These are phyloP conservation scores for Mycena vitilis DNA, from an alignment of 768 basidiomycete genomes.

Conservation along the genomic window DNA sequence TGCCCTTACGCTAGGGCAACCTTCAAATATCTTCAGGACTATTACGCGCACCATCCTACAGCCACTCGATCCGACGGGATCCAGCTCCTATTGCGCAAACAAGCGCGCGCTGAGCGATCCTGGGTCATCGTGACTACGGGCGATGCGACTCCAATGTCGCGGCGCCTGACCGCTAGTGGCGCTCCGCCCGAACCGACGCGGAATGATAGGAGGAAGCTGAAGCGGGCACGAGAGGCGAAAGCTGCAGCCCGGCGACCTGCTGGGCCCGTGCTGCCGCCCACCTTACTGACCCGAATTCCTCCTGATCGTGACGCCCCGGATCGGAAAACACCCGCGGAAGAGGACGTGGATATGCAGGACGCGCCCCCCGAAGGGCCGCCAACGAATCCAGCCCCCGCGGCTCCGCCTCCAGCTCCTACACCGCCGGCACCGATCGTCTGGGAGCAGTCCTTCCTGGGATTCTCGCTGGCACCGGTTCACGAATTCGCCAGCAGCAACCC, in stretches of 20 bases:
- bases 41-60: background rate
- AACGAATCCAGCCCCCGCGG: too few species aligned
- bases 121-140: background rate
- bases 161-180: background rate
- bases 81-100: background rate
- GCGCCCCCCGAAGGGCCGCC: too few species aligned
- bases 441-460: too few species aligned
- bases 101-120: background rate
- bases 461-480: too few species aligned
- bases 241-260: too few species aligned
- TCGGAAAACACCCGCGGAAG: too few species aligned
- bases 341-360: too few species aligned
- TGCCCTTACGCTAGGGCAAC: background rate
- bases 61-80: background rate
- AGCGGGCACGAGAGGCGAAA: background rate
- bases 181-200: background rate
- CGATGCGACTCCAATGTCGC: background rate
- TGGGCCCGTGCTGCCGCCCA: too few species aligned
- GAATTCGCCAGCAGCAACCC: background rate
- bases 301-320: too few species aligned
- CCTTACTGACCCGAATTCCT: too few species aligned
- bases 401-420: too few species aligned
- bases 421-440: too few species aligned
- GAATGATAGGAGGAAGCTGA: background rate
- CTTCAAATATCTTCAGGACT: background rate